These are phyloP conservation scores for Thymus quinquecostatus DNA, from an alignment of 257 asterid genomes.

Conservation along the genomic window DNA sequence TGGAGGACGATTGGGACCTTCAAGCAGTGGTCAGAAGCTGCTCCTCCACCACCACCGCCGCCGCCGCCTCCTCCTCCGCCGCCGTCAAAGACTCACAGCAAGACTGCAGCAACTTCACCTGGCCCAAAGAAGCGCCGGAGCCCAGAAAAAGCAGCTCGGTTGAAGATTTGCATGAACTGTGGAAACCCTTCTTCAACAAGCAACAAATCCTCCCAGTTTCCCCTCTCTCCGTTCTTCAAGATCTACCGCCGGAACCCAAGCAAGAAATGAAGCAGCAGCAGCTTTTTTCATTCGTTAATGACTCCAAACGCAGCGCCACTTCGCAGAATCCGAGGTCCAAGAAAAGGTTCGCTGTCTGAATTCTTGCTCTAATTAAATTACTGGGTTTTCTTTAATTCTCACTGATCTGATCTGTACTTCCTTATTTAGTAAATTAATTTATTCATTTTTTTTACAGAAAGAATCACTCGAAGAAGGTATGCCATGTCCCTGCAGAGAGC, in stretches of 20 bases:
- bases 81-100: constrained; percentile 32
- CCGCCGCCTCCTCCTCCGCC: not conserved
- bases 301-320: constrained; percentile 34
- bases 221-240: constrained; percentile 75
- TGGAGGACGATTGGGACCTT: constrained; percentile 96
- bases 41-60: constrained; percentile 46
- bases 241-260: constrained; percentile 44
- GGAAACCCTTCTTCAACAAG: constrained; percentile 58
- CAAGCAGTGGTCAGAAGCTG: constrained; percentile 96
- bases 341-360: constrained; percentile 54
- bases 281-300: constrained; percentile 36
- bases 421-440: not conserved
- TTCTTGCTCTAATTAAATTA: not conserved
- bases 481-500: constrained; percentile 76
- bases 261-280: constrained; percentile 37
- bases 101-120: constrained; percentile 33
- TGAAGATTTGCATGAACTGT: constrained; percentile 60
- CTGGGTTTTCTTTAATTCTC: not conserved
- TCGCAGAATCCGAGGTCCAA: constrained; percentile 60
- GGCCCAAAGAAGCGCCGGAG: constrained; percentile 52
- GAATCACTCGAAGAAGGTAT: constrained; percentile 74
- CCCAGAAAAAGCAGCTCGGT: constrained; percentile 28
- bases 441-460: constrained; percentile 45
- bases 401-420: constrained; percentile 30
- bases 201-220: constrained; percentile 50